Conservation (phyloP, 306 rosid species). For the Prunus mongolica region DNA sequence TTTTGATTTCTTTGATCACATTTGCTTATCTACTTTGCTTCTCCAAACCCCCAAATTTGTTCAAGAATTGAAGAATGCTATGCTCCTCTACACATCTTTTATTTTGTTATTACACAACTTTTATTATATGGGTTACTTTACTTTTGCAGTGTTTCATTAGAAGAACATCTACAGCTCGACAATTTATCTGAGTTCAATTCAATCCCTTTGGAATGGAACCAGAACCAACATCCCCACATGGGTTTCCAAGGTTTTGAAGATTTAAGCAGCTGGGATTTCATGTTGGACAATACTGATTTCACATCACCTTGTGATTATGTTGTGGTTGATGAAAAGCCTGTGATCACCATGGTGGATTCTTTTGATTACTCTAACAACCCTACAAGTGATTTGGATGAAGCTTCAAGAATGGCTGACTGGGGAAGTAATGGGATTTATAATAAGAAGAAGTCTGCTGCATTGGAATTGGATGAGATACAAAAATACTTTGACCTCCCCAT, state of each 20-base stretch:
- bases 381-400: background rate
- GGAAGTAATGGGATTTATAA: conserved; percentile 1
- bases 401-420: conserved; percentile 14
- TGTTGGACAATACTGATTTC: conserved; percentile 4
- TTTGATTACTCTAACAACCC: background rate
- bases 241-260: conserved; percentile 38
- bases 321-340: conserved; percentile 29
- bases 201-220: conserved; percentile 5
- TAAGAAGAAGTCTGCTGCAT: background rate
- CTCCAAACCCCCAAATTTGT: background rate
- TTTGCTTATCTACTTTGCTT: background rate
- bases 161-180: conserved; percentile 27
- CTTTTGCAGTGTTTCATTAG: conserved; percentile 11
- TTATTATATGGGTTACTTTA: background rate
- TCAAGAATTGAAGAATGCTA: background rate
- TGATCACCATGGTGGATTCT: background rate
- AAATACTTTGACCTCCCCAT: conserved; percentile 59
- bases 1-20: background rate
- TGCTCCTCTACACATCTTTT: too few relatives aligned
- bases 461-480: conserved; percentile 43
- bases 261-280: conserved; percentile 17
- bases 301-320: conserved; percentile 20
- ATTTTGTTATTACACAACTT: background rate
- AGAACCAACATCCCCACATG: conserved; percentile 20
- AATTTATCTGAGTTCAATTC: conserved; percentile 10